Base-by-base conservation (phyloP, 1,139 yeast species). In the Arxiozyma telluris region DNA sequence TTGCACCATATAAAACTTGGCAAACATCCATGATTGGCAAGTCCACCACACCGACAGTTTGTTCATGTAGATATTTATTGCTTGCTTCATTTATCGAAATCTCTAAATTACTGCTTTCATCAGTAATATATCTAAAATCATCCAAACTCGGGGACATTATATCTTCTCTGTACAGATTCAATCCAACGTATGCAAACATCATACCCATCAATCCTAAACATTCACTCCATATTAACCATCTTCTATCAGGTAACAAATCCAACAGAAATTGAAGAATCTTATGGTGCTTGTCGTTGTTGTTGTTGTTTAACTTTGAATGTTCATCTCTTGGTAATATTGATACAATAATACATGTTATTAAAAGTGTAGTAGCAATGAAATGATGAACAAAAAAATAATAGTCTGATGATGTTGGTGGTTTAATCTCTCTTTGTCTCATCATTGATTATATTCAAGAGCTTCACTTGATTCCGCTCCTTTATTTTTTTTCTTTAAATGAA, bases 11-110 rank as follows among this genome's bases (percentile, higher is more conserved):
- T 23, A 89, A 70, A 0, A 87, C 83, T 53, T 79, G 78, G 64
- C 87, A 85, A 0, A 87, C 96, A 51, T 82, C 77, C 2, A 82
- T 76, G 1, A 88, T 73, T 1, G 96, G 93, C 51, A 89, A 65
- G 66, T 90, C 97, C 79, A 89, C 80, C 9, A 90, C 93, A 0
- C 95, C 96, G 62, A 87, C 86, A 0, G 93, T 83, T 5, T 87
- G 80, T 34, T 66, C 39, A 30, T 30, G 39, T 30, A 41, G 25
- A 43, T 43, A 42, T 3, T 15, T 39, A 22, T 43, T n/a, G 15
- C 34, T 27, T 39, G 51, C 42, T 11, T 39, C 43, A 30, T 34
- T 25, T 2, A 41, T 11, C 3, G 25, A 21, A 20, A 42, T 41
- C 45, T 30, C 49, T 18, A 39, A 21, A 9, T 42, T 34, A 20